Conservation (phyloP, 306 rosid species). For the Cucumis sativus region Cucumber_9930_V3 NC_026657.2:14537001-14537500, state of each 20-base stretch:
- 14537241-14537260: neutral
- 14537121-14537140: conserved; percentile 26
- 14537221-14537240: neutral
- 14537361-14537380: conserved; percentile 33
- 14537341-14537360: conserved; percentile 45
- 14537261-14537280: neutral
- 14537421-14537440: neutral
- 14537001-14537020: conserved; percentile 31
- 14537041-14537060: conserved; percentile 59
- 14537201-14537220: conserved; percentile 41
- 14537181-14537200: conserved; percentile 19
- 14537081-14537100: conserved; percentile 46
- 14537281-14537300: neutral
- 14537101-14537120: conserved; percentile 44
- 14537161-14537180: conserved; percentile 32
- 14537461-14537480: conserved; percentile 30
- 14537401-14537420: neutral
- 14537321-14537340: conserved; percentile 39
- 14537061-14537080: conserved; percentile 62
- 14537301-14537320: conserved; percentile 36
- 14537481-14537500: conserved; percentile 57
- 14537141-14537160: conserved; percentile 29
- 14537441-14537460: neutral
- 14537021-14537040: conserved; percentile 65
- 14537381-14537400: conserved; percentile 17